Evolutionary conservation across 768 basidiomycete species (phyloP), one percentile per base, ranked within the genome.

Genomic region (Termitomyces eurrhizus): DNA sequence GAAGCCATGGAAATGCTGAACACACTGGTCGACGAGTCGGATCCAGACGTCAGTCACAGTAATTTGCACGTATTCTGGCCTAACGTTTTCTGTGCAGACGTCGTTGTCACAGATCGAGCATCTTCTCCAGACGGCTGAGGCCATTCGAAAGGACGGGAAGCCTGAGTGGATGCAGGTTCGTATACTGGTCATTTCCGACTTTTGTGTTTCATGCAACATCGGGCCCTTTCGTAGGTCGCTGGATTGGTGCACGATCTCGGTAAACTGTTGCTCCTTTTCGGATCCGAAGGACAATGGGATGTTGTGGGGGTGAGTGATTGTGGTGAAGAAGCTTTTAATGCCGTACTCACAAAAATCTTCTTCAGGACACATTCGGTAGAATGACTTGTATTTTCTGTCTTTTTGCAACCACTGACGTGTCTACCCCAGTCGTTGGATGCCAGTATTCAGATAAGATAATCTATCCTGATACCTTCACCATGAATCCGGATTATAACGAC

Each of bases 241-340:
- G 93, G 93, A 3, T 82, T 95, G 21, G 81, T 94, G 44, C 93
- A 95, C 67, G 93, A 95, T 72, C 83, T 95, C 51, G 94, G 94
- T 57, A 96, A 96, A 71, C 81, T 96, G 4, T 74, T 95, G 14
- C 84, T 87, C 70, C 80, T 95, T 64, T 93, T 93, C 69, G 90
- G 87, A 33, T 90, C 91, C 2, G 79, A 92, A 70, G 93, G 93
- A 7, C 93, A 95, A 74, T 96, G 94, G 94, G 93, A 94, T 63
- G 93, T 95, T 52, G 94, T 96, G 33, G 94, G 93, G 53, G 90
- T 90, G 29, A 61, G 62, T 37, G 56, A 13, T 37, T 37, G 8
- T 45, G 51, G 13, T n/a, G 51, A 13, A 55, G 49, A 58, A 46
- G 26, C 44, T 39, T 52, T 29, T 21, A 52, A 36, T 29, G 42